These are phyloP conservation scores for Carex myosuroides DNA, from an alignment of 176 grass and related monocot genomes.

Conservation along the genomic window DNA sequence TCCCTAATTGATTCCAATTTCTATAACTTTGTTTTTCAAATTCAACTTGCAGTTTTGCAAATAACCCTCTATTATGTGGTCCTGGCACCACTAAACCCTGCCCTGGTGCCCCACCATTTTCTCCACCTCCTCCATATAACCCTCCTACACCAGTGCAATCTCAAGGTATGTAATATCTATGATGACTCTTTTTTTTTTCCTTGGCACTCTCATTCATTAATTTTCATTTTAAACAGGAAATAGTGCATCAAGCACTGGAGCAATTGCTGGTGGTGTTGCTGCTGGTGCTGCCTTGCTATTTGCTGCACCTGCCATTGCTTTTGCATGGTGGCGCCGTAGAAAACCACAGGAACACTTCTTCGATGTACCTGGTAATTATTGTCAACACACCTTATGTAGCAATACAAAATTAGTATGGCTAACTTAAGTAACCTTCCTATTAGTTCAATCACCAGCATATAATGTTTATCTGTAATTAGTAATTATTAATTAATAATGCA, in stretches of 20 bases:
- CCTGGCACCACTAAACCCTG: conserved; percentile 79
- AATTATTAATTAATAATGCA: background rate
- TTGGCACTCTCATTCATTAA: background rate
- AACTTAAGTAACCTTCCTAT: background rate
- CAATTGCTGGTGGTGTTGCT: conserved; percentile 82
- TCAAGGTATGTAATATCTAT: conserved; percentile 39
- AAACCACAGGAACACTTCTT: conserved; percentile 89
- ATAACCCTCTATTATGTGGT: conserved; percentile 80
- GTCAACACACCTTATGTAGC: background rate
- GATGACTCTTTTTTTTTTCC: background rate
- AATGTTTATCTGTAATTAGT: background rate
- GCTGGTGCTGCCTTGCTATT: conserved; percentile 83
- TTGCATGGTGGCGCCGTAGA: conserved; percentile 66
- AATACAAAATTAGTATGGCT: background rate
- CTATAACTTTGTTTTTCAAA: background rate
- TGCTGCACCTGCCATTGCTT: conserved; percentile 72
- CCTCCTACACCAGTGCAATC: conserved; percentile 50
- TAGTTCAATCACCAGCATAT: background rate
- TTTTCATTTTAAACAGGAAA: conserved; percentile 42
- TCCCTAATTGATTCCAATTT: conserved; percentile 13
- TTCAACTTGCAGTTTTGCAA: conserved; percentile 58
- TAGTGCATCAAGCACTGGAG: conserved; percentile 82
- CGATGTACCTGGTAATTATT: conserved; percentile 62
- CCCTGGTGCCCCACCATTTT: conserved; percentile 69
- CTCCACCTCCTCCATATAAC: conserved; percentile 84